phyloP scores from a whole-genome alignment of 1,284 basidiomycete species.

The Chalciporus sp. region DNA sequence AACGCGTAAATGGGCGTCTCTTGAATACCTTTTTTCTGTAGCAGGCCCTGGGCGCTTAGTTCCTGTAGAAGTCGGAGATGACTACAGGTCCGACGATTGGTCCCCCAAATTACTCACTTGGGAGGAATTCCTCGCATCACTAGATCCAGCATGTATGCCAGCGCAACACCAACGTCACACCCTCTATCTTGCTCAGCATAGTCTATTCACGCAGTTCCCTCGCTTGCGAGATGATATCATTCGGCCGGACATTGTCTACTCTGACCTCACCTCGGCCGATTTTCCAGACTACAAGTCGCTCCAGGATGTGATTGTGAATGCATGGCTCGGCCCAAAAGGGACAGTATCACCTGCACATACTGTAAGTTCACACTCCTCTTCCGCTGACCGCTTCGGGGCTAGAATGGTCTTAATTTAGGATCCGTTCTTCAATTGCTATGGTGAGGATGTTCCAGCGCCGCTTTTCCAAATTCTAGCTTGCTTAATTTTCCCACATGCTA shows the following conservation, averaged over 20 bases:
- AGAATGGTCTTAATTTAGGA: slow-evolving; percentile 55
- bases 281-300: slow-evolving; percentile 66
- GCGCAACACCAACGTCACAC: slow-evolving; percentile 30
- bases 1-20: slow-evolving; percentile 69
- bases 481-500: slow-evolving; percentile 34
- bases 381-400: slow-evolving; percentile 1
- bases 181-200: slow-evolving; percentile 92
- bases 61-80: slow-evolving; percentile 87
- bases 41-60: slow-evolving; percentile 83
- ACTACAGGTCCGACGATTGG: slow-evolving; percentile 86
- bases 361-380: slow-evolving; percentile 49
- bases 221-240: slow-evolving; percentile 71
- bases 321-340: slow-evolving; percentile 84
- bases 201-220: slow-evolving; percentile 86
- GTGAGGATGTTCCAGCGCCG: slow-evolving; percentile 41
- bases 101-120: slow-evolving; percentile 79
- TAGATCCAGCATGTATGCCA: slow-evolving; percentile 45
- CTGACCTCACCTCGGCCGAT: slow-evolving; percentile 51
- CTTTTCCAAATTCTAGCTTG: neutral
- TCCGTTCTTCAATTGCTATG: slow-evolving; percentile 91
- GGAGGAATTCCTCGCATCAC: slow-evolving; percentile 68
- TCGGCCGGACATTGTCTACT: slow-evolving; percentile 88
- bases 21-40: slow-evolving; percentile 64
- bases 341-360: slow-evolving; percentile 89
- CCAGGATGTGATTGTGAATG: slow-evolving; percentile 75